phyloP scores from a whole-genome alignment of 1,284 basidiomycete genomes.

The Irpex lacteus region DNA sequence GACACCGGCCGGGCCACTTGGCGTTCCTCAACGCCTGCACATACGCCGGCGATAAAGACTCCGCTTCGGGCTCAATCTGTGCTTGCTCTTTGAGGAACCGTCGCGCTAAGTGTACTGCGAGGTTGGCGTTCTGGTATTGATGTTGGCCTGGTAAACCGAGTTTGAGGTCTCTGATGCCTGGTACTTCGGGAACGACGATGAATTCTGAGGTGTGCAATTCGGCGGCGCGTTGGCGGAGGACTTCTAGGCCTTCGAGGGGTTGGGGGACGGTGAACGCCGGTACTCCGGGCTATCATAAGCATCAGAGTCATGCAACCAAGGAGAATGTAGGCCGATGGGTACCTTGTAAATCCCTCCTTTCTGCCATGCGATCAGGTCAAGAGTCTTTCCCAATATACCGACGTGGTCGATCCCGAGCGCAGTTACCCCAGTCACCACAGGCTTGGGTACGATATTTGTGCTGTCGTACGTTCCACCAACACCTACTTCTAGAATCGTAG shows the following conservation, averaged over 20 bases:
- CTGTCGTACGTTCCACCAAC: constrained; percentile 95
- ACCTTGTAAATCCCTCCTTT: constrained; percentile 98
- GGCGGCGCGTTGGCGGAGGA: constrained; percentile 65
- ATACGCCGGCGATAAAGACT: constrained; percentile 50
- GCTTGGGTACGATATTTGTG: constrained; percentile 93
- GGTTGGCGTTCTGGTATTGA: constrained; percentile 86
- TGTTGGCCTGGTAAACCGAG: constrained; percentile 88
- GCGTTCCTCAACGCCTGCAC: constrained; percentile 65
- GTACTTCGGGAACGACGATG: constrained; percentile 46
- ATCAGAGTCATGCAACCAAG: not conserved
- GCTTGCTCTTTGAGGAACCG: constrained; percentile 59
- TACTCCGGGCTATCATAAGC: constrained; percentile 57
- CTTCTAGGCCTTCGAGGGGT: constrained; percentile 63
- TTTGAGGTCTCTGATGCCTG: constrained; percentile 50
- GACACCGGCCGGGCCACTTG: constrained; percentile 97
- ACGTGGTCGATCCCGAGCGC: constrained; percentile 94
- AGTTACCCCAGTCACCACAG: constrained; percentile 87
- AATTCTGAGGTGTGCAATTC: constrained; percentile 61
- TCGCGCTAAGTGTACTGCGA: constrained; percentile 79
- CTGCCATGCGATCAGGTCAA: constrained; percentile 90
- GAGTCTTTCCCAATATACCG: constrained; percentile 86
- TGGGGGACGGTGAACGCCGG: constrained; percentile 87
- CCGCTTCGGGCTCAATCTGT: constrained; percentile 24
- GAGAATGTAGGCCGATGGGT: constrained; percentile 6
- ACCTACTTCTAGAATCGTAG: constrained; percentile 95